phyloP scores from a whole-genome alignment of 495 filamentous ascomycete species.

The Xylaria venustula region DNA sequence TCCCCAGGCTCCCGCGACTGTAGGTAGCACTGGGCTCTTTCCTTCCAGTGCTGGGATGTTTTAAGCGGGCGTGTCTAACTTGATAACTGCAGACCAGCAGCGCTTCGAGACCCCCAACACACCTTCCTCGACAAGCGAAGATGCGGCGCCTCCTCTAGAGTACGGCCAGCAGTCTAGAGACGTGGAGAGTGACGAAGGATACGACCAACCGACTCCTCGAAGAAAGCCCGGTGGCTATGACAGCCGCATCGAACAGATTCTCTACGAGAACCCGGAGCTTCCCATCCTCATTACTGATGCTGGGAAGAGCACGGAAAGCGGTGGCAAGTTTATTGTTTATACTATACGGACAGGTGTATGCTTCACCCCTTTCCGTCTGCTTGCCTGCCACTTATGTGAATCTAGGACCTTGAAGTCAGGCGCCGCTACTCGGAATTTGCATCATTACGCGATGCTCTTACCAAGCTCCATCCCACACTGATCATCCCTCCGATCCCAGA shows the following conservation, averaged over 20 bases:
- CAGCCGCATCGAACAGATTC: slow-evolving; percentile 91
- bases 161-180: slow-evolving; percentile 30
- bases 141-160: slow-evolving; percentile 27
- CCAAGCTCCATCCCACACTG: slow-evolving; percentile 87
- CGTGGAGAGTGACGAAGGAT: slow-evolving; percentile 44
- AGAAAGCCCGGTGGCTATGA: slow-evolving; percentile 85
- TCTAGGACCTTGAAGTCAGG: slow-evolving; percentile 88
- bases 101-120: slow-evolving; percentile 42
- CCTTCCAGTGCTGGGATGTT: too few relatives aligned
- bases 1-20: slow-evolving; percentile 57
- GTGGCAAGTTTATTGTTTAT: slow-evolving; percentile 88
- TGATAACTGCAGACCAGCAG: slow-evolving; percentile 43
- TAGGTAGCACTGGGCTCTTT: slow-evolving; percentile 26
- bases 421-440: slow-evolving; percentile 96
- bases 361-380: slow-evolving; percentile 1
- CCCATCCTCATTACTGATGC: slow-evolving; percentile 88
- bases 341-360: slow-evolving; percentile 92
- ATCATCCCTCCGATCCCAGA: slow-evolving; percentile 96
- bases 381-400: slow-evolving; percentile 19
- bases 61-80: slow-evolving; percentile 42
- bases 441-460: slow-evolving; percentile 84
- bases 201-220: slow-evolving; percentile 57
- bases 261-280: slow-evolving; percentile 90
- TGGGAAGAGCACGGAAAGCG: slow-evolving; percentile 91
- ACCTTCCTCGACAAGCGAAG: slow-evolving; percentile 45